Base-by-base conservation (phyloP, 441 rosid genomes). In the California macrophylla region DNA sequence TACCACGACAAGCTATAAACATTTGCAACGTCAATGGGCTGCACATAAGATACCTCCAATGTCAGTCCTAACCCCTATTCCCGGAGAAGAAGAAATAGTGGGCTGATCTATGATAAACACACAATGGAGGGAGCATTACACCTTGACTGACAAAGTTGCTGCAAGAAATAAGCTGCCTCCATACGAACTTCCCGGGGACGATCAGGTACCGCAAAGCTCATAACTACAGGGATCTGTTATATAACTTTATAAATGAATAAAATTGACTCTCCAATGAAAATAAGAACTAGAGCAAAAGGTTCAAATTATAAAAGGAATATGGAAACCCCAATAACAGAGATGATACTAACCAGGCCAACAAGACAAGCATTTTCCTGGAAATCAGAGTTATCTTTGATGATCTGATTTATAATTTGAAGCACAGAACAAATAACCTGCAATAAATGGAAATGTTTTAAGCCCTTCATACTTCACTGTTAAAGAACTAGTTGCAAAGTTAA, bases 81-180 rank as follows among this genome's bases (percentile, higher is more conserved):
- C 58, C 70, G 21, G 28, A 54, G 34, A 63, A 72, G 18, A 54
- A 74, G 63, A 0, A 16, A 20, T 10, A 34, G 58, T 42, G 63
- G 9, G 64, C 28, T 9, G 29, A 28, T 24, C 72, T 74, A 72
- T 68, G 60, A 40, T 50, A 64, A 60, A 1, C 63, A 67, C 28
- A 52, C 40, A 73, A 66, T 68, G 60, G 30, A 66, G 66, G 71
- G 28, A 73, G 74, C 58, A 67, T 42, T 45, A 68, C 70, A 95
- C 99, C 98, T 92, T 80, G 98, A 95, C 73, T 87, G 96, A 76
- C 99, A 95, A 72, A 95, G 96, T 84, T 92, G 97, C 88, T 88
- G 96, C 78, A 92, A 81, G 79, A 92, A 92, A 82, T 81, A 88
- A 25, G 95, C 97, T 72, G 98, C 97, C 77, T 92, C 97, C 87